Base-by-base conservation (phyloP, 1,284 basidiomycete species). In the Fomitopsis palustris region DNA sequence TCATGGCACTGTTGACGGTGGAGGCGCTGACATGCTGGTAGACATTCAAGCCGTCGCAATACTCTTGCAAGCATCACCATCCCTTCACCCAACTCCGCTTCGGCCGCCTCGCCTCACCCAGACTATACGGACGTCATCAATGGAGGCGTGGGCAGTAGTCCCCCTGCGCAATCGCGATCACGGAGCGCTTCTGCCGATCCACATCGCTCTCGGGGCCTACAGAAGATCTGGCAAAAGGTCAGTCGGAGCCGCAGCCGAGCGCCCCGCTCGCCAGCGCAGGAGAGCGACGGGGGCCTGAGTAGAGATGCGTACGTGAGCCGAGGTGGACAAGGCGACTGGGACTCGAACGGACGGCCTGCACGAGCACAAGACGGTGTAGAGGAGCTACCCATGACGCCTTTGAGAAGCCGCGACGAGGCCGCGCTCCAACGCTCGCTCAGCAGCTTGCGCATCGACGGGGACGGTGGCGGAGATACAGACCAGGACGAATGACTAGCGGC, bases 131-230 rank as follows among this genome's bases (percentile, higher is more conserved):
- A 33, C 35, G 23, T 27, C 12, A 90, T 88, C 3, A 83, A 89
- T 19, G 90, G 90, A 17, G 90, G 90, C 8, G 81, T 75, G 5
- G 90, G 90, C 10, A 92, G 92, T 68, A 84, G 90, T 41, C 21
- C 64, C 57, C 82, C 3, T 1, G 31, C 12, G 31, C 31, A 81
- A 38, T 76, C 79, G 14, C 74, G 74, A 39, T 79, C 78, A 35
- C 64, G 69, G 14, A 68, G 67, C 57, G 57, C 49, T 8, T 67
- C 67, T 12, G 61, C 47, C 64, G 58, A 62, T 55, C 31, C 1
- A 33, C 62, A 5, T 61, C 63, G 37, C 56, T 61, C 42, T 8
- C 43, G 33, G 39, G 31, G 56, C 16, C 39, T 67, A 35, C 52
- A 59, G 16, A 59, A 58, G 55, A 56, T 67, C 31, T 67, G 64